Base-by-base conservation (phyloP, 306 rosid genomes). In the Erythrophleum fordii region DNA sequence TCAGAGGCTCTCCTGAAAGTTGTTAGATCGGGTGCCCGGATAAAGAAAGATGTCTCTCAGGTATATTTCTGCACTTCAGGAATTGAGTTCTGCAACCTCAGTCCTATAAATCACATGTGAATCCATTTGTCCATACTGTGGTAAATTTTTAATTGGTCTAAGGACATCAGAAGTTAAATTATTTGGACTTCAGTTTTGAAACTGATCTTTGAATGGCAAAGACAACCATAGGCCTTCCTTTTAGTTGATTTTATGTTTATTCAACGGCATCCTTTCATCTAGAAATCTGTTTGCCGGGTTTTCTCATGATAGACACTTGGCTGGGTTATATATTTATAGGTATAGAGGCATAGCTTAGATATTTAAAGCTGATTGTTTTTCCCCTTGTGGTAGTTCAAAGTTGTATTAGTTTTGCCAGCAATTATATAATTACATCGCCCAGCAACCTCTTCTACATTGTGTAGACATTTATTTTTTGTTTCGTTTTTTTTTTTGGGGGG, bases 1-100 rank as follows among this genome's bases (percentile, higher is more conserved):
- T 95, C 97, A 13, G 96, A 89, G 76, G 91, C 96, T 85, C 97
- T 95, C 58, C 52, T 95, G 55, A 89, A 77, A 84, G 83, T 80
- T 68, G 84, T 93, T 44, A 88, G 86, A 28, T 66, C 80, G 10
- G 98, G 96, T 66, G 93, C 94, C 42, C 86, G 89, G 82, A 64
- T 93, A 67, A 93, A 84, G 84, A 93, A 85, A 77, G 82, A 82
- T 22, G 92, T 85, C 46, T 39, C 73, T 59, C 86, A 85, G 92
- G 97, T 95, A 66, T 20, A 18, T 70, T 37, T 74, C 41, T 75
- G 39, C 53, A 31, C 80, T 41, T 61, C 45, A 20, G 39, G 42
- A 29, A 37, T 75, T 31, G 25, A 16, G 67, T 67, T 60, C 46
- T 73, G 35, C 44, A 60, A 31, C 26, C 69, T 37, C 26, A 20